Evolutionary conservation across 352 stramenopile species (phyloP).

Genomic region (Phytopythium boreale): DNA sequence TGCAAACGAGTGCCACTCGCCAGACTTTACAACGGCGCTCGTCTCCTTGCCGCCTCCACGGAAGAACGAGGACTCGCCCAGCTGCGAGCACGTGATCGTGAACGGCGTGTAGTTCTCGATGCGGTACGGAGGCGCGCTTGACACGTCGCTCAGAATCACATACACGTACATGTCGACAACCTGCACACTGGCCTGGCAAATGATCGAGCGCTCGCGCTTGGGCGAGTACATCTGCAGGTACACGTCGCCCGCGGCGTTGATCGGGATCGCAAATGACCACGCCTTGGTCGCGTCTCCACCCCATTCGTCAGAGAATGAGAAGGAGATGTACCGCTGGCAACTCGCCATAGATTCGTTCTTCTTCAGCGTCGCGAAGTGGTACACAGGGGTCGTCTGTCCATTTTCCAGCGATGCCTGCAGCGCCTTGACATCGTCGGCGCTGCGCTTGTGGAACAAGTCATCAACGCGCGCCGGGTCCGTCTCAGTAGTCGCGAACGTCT

Average conservation of each 20-base stretch:
- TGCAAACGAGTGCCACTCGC: conserved; percentile 76
- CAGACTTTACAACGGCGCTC: conserved; percentile 47
- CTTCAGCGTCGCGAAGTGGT: conserved; percentile 78
- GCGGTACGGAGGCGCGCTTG: conserved; percentile 71
- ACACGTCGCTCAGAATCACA: conserved; percentile 82
- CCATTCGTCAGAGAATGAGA: conserved; percentile 77
- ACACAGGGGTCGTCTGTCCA: conserved; percentile 65
- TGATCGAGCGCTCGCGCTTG: conserved; percentile 65
- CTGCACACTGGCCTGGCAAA: conserved; percentile 83
- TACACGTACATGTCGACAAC: conserved; percentile 90
- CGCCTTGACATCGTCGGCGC: conserved; percentile 50
- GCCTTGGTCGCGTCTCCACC: conserved; percentile 39
- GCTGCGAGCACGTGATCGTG: conserved; percentile 66
- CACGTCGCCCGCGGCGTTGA: conserved; percentile 73
- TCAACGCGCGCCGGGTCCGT: conserved; percentile 57
- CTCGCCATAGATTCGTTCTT: conserved; percentile 54
- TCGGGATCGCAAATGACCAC: conserved; percentile 81
- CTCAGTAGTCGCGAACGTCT: conserved; percentile 66
- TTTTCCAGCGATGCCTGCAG: conserved; percentile 47
- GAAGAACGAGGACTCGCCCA: conserved; percentile 71
- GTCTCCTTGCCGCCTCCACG: conserved; percentile 51
- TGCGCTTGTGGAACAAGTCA: conserved; percentile 73
- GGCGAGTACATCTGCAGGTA: conserved; percentile 83
- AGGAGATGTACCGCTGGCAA: conserved; percentile 75
- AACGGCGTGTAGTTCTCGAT: conserved; percentile 89